Base-by-base conservation (phyloP, 2,329 filamentous ascomycete genomes). In the Xylaria multiplex region DNA sequence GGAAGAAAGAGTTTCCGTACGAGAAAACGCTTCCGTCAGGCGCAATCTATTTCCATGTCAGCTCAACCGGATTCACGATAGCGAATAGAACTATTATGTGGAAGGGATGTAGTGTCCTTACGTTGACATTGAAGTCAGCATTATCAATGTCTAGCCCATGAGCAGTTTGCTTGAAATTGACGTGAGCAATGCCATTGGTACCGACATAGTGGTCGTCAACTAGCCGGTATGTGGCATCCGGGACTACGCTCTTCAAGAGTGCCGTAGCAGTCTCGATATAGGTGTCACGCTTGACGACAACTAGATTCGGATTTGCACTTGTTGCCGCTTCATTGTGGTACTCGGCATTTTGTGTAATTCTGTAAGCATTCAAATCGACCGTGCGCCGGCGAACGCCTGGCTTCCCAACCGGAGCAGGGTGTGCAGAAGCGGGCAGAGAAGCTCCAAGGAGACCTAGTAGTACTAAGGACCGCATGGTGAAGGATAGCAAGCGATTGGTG, bases 71-170 rank as follows among this genome's bases (percentile, higher is more conserved):
- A 30, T 53, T 42, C 43, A 48, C 3, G 9, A 30, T 7, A 14
- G 35, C 7, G 24, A 52, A 22, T 27, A 30, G 13, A 22, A 2
- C 22, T 55, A 46, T 35, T 46, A 45, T 22, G 6, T 30, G 19
- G 5, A 30, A 37, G 16, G 16, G 7, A 22, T 40, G 24, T 3
- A 13, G 37, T 45, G 49, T n/a, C 79, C 84, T 78, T 70, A 88
- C 84, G 68, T 88, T 88, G 54, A 88, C 84, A 58, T 88, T 87
- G 71, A 88, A 86, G 72, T 87, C 84, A 0, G 83, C 85, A 70
- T 88, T 88, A 70, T 88, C 86, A 65, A 89, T 83, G 66, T 88
- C 86, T 27, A 88, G 73, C 1, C 83, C 86, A 60, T 88, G 84
- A 6, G 80, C 77, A 0, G 85, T 88, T 77, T 89, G 87, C 76